These are phyloP conservation scores for Ophiocordyceps camponoti-floridani DNA, from an alignment of 2,329 filamentous ascomycete species.

Conservation along the genomic window DNA sequence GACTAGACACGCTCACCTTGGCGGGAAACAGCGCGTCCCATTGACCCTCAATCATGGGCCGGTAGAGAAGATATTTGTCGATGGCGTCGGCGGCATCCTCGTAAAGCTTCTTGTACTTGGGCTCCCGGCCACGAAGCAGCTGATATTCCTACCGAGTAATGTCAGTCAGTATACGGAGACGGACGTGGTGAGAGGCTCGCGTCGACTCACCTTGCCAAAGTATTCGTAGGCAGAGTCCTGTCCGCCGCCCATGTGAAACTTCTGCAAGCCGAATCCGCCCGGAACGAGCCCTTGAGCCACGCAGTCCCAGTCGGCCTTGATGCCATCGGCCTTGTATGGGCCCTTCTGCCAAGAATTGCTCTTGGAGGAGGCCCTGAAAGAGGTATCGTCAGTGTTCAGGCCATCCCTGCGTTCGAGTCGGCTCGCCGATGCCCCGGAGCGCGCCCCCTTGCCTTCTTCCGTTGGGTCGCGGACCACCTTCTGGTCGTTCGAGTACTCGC, in stretches of 20 bases:
- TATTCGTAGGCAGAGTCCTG: conserved; percentile 60
- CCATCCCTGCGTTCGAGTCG: conserved; percentile 1
- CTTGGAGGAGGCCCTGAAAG: background rate
- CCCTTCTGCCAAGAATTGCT: conserved; percentile 2
- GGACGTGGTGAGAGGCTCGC: background rate
- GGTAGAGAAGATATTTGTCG: conserved; percentile 58
- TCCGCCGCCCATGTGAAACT: conserved; percentile 43
- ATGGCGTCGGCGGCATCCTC: conserved; percentile 47
- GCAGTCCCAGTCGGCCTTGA: conserved; percentile 27
- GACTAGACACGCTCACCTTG: conserved; percentile 30
- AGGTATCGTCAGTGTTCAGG: background rate
- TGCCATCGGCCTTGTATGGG: conserved; percentile 17
- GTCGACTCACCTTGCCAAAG: conserved; percentile 34
- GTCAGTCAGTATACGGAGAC: conserved; percentile 6
- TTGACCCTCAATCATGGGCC: conserved; percentile 52
- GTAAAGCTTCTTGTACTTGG: conserved; percentile 59
- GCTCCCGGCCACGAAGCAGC: conserved; percentile 55
- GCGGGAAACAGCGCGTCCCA: conserved; percentile 61
- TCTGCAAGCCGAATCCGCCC: conserved; percentile 23
- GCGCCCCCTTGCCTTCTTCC: background rate
- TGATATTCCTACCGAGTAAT: conserved; percentile 38
- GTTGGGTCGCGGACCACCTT: conserved; percentile 1
- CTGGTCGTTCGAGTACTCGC: conserved; percentile 1
- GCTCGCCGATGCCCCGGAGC: conserved; percentile 1
- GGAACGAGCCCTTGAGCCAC: conserved; percentile 39